Evolutionary conservation across 805 yeast genomes (phyloP).

Genomic region (Schwanniomyces occidentalis): DNA sequence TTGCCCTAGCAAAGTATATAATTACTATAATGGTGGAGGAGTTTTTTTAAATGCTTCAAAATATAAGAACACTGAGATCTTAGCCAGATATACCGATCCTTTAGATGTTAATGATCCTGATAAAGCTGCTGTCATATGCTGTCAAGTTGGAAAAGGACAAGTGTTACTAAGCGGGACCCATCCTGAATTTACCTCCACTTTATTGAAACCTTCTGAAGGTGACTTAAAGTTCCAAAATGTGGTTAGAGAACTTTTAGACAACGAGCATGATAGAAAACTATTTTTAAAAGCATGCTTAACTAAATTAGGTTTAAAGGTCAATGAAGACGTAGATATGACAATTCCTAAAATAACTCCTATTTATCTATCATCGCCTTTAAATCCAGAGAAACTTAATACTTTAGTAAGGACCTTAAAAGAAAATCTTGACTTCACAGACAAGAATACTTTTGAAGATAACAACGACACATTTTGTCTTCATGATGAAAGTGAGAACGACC

Average conservation of each 20-base stretch:
- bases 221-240: conserved; percentile 33
- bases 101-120: conserved; percentile 49
- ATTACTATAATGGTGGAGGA: conserved; percentile 89
- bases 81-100: conserved; percentile 65
- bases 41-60: conserved; percentile 74
- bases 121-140: conserved; percentile 71
- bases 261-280: conserved; percentile 49
- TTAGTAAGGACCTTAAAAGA: conserved; percentile 36
- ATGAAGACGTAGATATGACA: conserved; percentile 43
- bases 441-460: conserved; percentile 46
- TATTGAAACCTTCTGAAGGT: conserved; percentile 39
- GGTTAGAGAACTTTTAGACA: conserved; percentile 31
- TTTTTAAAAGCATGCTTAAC: conserved; percentile 60
- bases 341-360: conserved; percentile 73
- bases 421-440: conserved; percentile 33
- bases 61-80: conserved; percentile 60
- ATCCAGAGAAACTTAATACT: conserved; percentile 27
- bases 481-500: conserved; percentile 31
- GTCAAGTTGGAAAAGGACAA: conserved; percentile 70
- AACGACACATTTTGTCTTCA: conserved; percentile 58
- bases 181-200: conserved; percentile 75
- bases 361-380: conserved; percentile 46
- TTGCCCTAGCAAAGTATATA: conserved; percentile 25
- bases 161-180: conserved; percentile 84
- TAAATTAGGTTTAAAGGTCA: conserved; percentile 70